A percentile compares a stretch with the other conserved stretches of the same genome.
Evolutionary conservation across 768 basidiomycete species (phyloP).

Genomic region (Nidularia sp.): DNA sequence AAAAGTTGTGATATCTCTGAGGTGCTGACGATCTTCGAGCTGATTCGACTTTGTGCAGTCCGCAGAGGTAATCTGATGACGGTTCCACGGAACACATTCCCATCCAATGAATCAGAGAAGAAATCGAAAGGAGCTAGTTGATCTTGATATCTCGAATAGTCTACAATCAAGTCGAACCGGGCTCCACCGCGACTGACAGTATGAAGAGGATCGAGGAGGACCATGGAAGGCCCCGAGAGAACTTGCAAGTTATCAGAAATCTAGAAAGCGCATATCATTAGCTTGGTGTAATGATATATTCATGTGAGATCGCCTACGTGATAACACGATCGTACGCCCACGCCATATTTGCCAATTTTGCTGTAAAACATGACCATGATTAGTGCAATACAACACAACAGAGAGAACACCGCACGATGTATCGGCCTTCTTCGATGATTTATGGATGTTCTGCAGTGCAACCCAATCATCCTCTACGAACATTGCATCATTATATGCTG

Average conservation of each 20-base stretch:
- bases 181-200: constrained; percentile 19
- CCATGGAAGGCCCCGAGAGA: constrained; percentile 33
- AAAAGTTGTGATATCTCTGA: constrained; percentile 34
- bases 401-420: constrained; percentile 25
- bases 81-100: constrained; percentile 22
- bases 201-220: constrained; percentile 39
- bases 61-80: constrained; percentile 46
- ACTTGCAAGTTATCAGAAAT: constrained; percentile 48
- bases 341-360: constrained; percentile 50
- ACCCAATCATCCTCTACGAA: constrained; percentile 40
- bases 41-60: constrained; percentile 23
- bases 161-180: constrained; percentile 19
- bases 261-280: constrained; percentile 16
- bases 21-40: constrained; percentile 21
- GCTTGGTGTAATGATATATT: background rate
- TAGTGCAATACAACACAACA: background rate
- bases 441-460: constrained; percentile 35
- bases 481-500: constrained; percentile 41
- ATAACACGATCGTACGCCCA: constrained; percentile 48
- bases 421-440: constrained; percentile 43
- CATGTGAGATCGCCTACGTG: constrained; percentile 26
- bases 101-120: constrained; percentile 14
- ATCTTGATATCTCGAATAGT: constrained; percentile 16
- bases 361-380: constrained; percentile 15
- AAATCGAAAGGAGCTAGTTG: constrained; percentile 26